phyloP scores from a whole-genome alignment of 2,329 filamentous ascomycete genomes.

The Dichotomopilus funicola region DNA sequence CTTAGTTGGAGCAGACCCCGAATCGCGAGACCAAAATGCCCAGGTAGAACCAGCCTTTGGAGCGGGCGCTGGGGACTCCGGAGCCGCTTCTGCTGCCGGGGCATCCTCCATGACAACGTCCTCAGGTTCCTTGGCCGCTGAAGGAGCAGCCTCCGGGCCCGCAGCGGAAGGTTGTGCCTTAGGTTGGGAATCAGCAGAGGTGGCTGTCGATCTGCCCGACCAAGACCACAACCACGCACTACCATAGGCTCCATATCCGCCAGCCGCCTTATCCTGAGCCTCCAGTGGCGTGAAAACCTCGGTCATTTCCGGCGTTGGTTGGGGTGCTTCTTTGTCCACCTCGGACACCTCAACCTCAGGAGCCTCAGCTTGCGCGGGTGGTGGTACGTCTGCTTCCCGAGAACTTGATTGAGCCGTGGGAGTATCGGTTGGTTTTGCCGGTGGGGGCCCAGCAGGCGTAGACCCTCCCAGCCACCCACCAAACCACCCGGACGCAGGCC shows the following conservation, averaged over 20 bases:
- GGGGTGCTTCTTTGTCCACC: slow-evolving; percentile 14
- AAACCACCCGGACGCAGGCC: slow-evolving; percentile 45
- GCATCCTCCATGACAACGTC: slow-evolving; percentile 42
- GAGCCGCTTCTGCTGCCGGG: slow-evolving; percentile 25
- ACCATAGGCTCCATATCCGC: slow-evolving; percentile 20
- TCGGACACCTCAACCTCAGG: slow-evolving; percentile 11
- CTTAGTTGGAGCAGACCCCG: slow-evolving; percentile 33
- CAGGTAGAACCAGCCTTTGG: slow-evolving; percentile 58
- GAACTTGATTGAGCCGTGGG: slow-evolving; percentile 21
- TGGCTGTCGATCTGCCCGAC: slow-evolving; percentile 18
- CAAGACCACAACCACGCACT: slow-evolving; percentile 32
- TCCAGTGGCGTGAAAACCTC: slow-evolving; percentile 11
- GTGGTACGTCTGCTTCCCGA: background rate
- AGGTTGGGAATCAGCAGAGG: slow-evolving; percentile 8
- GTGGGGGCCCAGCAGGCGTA: background rate
- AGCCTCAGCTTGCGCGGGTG: background rate
- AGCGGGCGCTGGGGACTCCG: slow-evolving; percentile 34
- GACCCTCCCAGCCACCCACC: slow-evolving; percentile 42
- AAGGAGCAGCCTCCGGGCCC: slow-evolving; percentile 11
- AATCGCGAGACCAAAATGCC: slow-evolving; percentile 72
- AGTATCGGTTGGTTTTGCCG: background rate
- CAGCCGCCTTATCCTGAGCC: slow-evolving; percentile 7
- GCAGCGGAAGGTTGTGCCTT: slow-evolving; percentile 7
- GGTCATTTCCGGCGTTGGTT: slow-evolving; percentile 17
- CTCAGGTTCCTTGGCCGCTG: slow-evolving; percentile 28